Conservation (phyloP, 805 yeast species). For the Cyberlindnera galapagoensis region DNA sequence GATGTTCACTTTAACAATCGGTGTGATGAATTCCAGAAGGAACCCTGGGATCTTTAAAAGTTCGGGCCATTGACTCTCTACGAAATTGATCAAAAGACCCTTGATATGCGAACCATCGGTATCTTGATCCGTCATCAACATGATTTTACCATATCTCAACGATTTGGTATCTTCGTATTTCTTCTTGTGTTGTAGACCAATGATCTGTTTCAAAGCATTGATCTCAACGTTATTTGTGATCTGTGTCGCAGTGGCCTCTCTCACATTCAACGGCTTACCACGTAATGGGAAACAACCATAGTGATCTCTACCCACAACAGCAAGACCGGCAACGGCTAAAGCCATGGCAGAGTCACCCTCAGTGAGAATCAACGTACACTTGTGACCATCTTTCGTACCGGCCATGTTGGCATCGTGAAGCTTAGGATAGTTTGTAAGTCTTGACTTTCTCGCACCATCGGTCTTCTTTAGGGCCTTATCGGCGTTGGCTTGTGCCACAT, state of each 20-base stretch:
- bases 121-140: conserved; percentile 99
- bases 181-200: conserved; percentile 92
- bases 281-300: conserved; percentile 94
- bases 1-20: conserved; percentile 86
- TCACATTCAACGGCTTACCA: conserved; percentile 90
- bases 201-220: conserved; percentile 89
- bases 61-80: conserved; percentile 94
- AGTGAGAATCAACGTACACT: conserved; percentile 88
- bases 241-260: conserved; percentile 97
- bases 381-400: conserved; percentile 86
- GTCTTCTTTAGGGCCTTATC: conserved; percentile 80
- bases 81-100: conserved; percentile 87
- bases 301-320: conserved; percentile 91
- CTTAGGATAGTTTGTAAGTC: conserved; percentile 85
- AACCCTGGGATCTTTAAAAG: conserved; percentile 86
- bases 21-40: conserved; percentile 89
- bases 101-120: conserved; percentile 98
- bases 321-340: conserved; percentile 86
- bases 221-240: conserved; percentile 90
- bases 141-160: conserved; percentile 89
- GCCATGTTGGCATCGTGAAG: conserved; percentile 95
- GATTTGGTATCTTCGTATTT: conserved; percentile 65
- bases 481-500: conserved; percentile 83
- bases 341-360: conserved; percentile 97
- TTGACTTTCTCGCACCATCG: conserved; percentile 77